A percentile compares a stretch with the other conserved stretches of the same genome.
phyloP scores from a whole-genome alignment of 352 stramenopile species.

The Phytopythium delawarense region DNA sequence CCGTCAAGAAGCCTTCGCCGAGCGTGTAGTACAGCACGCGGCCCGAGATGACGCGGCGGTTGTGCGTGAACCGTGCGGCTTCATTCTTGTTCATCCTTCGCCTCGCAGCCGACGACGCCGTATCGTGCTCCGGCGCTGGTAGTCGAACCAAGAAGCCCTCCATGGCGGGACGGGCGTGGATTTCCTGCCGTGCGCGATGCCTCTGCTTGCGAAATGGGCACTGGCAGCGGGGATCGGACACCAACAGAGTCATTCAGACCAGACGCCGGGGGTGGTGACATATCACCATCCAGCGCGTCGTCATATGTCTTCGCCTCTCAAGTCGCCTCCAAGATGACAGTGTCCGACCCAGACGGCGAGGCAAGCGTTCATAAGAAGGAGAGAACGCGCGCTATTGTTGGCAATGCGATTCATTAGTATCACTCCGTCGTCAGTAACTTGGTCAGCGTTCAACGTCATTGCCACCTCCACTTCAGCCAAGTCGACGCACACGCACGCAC shows the following conservation, averaged over 20 bases:
- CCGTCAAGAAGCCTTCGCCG: constrained; percentile 55
- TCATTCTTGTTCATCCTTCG: neutral
- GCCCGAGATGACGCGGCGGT: constrained; percentile 4
- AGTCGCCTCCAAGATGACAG: neutral
- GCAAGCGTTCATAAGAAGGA: neutral
- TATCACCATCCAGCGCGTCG: neutral
- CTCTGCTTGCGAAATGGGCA: neutral
- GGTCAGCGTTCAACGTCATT: neutral
- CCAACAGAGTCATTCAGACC: neutral
- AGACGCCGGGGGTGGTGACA: neutral
- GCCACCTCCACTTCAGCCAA: neutral
- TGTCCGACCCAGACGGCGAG: constrained; percentile 1
- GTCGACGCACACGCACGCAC: too few relatives aligned
- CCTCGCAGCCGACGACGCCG: constrained; percentile 3
- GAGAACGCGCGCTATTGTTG: constrained; percentile 1
- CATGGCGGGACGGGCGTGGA: constrained; percentile 20
- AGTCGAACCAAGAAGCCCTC: constrained; percentile 73
- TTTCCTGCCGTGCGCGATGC: neutral
- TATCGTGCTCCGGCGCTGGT: constrained; percentile 22
- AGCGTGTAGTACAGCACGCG: constrained; percentile 63
- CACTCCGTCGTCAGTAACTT: neutral
- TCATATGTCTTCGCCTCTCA: neutral
- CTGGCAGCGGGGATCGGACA: neutral
- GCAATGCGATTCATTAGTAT: neutral
- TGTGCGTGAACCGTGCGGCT: neutral